Evolutionary conservation across 1,284 basidiomycete genomes (phyloP), one percentile per base, ranked within the genome.

Genomic region (Ceratobasidium sp.): DNA sequence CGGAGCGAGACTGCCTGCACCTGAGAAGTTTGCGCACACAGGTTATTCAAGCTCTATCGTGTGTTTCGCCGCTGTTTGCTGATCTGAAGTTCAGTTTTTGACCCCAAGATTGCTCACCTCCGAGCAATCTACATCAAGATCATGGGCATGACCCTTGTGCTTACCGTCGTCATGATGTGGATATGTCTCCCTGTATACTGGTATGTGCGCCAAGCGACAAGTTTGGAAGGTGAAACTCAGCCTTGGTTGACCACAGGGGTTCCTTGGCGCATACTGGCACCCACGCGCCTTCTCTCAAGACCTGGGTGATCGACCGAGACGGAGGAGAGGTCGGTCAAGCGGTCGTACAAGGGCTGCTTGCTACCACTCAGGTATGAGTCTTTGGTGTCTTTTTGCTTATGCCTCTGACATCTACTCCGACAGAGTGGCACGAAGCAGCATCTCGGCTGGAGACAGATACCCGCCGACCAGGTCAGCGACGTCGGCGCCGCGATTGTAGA

Each of bases 301-400:
- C 86, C 0, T 85, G 86, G 80, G 84, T 88, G 66, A 84, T 89
- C 76, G 85, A 89, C 82, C 84, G 86, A 48, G 88, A 89, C 80
- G 85, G 84, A 26, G 84, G 84, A 0, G 82, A 82, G 3, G 82
- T 89, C 50, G 88, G 88, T 5, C 78, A 82, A 23, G 81, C 82
- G 0, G 80, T 89, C 20, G 81, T 80, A 50, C 71, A 79, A 4
- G 82, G 83, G 15, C 81, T 85, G 17, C 69, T 79, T 42, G 83
- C 82, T 61, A 83, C 82, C 54, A 81, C 83, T 44, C 62, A 54
- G 48, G 78, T 69, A 69, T 2, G 23, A 20, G 50, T 28, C 40
- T 5, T 20, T n/a, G 13, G 23, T 23, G 38, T 42, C 20, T 23
- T 9, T 26, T 12, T 17, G 52, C 15, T 4, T 13, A 13, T 28